These are phyloP conservation scores for Nicotiana otophora DNA, from an alignment of 257 asterid species.

Conservation along the genomic window DNA sequence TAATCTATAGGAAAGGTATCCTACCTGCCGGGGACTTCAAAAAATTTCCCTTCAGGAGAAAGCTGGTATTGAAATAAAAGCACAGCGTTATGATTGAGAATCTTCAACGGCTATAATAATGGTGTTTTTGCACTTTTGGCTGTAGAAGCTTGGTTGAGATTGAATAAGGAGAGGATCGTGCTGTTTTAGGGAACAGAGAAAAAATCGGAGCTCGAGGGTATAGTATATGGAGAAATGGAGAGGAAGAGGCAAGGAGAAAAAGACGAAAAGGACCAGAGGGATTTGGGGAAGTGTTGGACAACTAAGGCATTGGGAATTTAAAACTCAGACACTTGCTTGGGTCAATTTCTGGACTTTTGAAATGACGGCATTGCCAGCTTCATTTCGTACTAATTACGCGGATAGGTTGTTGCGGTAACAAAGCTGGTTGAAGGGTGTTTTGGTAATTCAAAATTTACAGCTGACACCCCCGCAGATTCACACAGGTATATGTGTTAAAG, in stretches of 20 bases:
- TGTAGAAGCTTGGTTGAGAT: neutral
- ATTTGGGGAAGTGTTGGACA: constrained; percentile 18
- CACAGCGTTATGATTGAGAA: neutral
- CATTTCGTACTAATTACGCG: neutral
- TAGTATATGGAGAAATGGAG: neutral
- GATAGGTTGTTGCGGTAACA: too few relatives aligned
- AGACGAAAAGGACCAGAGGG: neutral
- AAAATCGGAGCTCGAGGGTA: neutral
- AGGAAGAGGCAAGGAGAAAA: neutral
- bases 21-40: neutral
- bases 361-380: neutral
- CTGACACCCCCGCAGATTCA: neutral
- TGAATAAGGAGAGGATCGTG: neutral
- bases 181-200: neutral
- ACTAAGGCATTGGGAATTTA: constrained; percentile 20
- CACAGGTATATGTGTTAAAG: neutral
- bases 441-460: neutral
- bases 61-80: neutral
- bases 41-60: neutral
- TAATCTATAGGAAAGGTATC: neutral
- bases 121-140: neutral
- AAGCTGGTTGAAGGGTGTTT: neutral
- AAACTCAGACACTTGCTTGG: constrained; percentile 1
- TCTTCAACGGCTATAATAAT: neutral
- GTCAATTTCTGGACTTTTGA: neutral